These are phyloP conservation scores for Biscogniauxia sp. DNA, from an alignment of 2,329 filamentous ascomycete genomes.

Conservation along the genomic window DNA sequence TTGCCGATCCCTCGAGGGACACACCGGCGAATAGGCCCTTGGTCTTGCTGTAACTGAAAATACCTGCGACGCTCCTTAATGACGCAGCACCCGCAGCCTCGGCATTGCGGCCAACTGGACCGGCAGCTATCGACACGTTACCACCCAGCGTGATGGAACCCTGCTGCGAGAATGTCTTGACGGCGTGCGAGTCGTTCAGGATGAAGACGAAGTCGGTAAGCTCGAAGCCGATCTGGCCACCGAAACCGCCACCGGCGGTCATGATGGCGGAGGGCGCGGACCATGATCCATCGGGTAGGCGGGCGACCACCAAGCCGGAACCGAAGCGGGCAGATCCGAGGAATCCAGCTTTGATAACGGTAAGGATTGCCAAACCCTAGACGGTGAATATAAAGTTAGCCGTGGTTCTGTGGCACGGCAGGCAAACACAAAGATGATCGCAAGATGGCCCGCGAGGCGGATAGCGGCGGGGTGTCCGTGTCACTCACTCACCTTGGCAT, in stretches of 20 bases:
- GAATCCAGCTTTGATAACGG: constrained; percentile 84
- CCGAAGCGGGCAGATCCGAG: constrained; percentile 79
- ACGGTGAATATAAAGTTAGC: constrained; percentile 2
- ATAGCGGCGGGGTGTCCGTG: background rate
- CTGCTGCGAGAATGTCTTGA: constrained; percentile 90
- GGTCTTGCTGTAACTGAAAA: constrained; percentile 97
- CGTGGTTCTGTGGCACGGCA: constrained; percentile 1
- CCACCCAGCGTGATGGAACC: constrained; percentile 91
- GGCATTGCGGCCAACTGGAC: constrained; percentile 89
- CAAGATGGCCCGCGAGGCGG: constrained; percentile 6
- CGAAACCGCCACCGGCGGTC: constrained; percentile 77
- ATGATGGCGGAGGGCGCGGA: constrained; percentile 79
- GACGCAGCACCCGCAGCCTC: constrained; percentile 94
- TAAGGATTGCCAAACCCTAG: constrained; percentile 77
- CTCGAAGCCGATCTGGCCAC: constrained; percentile 84
- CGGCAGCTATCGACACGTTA: constrained; percentile 93
- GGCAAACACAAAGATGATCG: constrained; percentile 4
- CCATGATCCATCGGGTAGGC: constrained; percentile 74
- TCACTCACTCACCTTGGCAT: constrained; percentile 70
- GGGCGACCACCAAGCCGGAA: constrained; percentile 77
- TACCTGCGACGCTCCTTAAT: constrained; percentile 80
- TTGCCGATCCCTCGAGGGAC: constrained; percentile 85
- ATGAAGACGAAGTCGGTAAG: constrained; percentile 97
- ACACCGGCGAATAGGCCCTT: constrained; percentile 97
- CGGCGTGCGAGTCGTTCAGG: constrained; percentile 84